Percentiles rank a stretch among this genome's conserved stretches.
These are phyloP conservation scores for Pisolithus tinctorius DNA, from an alignment of 768 basidiomycete genomes.

Conservation along the genomic window DNA sequence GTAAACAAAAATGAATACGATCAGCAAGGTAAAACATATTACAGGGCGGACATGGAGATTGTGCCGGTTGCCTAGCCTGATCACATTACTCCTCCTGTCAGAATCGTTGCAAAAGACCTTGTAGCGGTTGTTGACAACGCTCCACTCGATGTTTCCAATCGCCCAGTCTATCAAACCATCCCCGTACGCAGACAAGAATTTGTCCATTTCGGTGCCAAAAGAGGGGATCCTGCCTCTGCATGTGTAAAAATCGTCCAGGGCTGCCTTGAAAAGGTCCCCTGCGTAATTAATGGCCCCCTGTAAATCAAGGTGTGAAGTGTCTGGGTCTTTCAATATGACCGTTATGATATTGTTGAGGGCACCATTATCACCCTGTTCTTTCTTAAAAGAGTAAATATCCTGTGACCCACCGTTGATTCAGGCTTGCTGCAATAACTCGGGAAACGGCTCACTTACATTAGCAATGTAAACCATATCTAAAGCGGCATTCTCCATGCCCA, in stretches of 20 bases:
- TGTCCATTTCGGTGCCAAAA: slow-evolving; percentile 11
- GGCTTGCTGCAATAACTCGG: neutral
- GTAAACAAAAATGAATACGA: slow-evolving; percentile 2
- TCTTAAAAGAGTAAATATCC: slow-evolving; percentile 27
- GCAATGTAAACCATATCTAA: slow-evolving; percentile 23
- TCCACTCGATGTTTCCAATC: slow-evolving; percentile 23
- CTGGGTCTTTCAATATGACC: slow-evolving; percentile 20
- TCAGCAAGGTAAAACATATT: slow-evolving; percentile 4
- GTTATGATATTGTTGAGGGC: slow-evolving; percentile 23
- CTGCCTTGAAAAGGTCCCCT: slow-evolving; percentile 14
- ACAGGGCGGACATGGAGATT: slow-evolving; percentile 1
- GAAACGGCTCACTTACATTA: slow-evolving; percentile 11
- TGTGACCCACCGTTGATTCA: neutral
- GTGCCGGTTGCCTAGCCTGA: slow-evolving; percentile 10
- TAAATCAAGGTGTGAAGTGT: slow-evolving; percentile 16
- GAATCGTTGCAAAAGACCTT: slow-evolving; percentile 14
- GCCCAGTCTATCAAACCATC: slow-evolving; percentile 24
- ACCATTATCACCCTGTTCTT: slow-evolving; percentile 22
- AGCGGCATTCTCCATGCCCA: slow-evolving; percentile 20
- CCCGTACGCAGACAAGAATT: slow-evolving; percentile 13
- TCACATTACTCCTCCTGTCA: slow-evolving; percentile 17
- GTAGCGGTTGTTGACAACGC: slow-evolving; percentile 20
- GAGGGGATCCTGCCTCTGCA: slow-evolving; percentile 17
- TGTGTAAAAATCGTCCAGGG: slow-evolving; percentile 16
- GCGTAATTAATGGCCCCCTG: slow-evolving; percentile 18